Evolutionary conservation across 2,329 filamentous ascomycete genomes (phyloP).

Genomic region (Fusarium clavum): DNA sequence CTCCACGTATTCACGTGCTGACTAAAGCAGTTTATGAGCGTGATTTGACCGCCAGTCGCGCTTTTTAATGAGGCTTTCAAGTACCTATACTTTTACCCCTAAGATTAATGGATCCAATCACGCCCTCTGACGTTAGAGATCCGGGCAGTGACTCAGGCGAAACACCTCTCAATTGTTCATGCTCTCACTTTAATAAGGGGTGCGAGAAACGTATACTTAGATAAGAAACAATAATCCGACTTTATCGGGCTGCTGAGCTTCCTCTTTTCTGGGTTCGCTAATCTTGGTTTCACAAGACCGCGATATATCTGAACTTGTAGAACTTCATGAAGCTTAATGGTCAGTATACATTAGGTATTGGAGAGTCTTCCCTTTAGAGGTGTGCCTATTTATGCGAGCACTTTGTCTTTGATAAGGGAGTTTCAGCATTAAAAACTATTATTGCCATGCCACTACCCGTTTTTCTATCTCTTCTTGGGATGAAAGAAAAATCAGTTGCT

Average conservation of each 20-base stretch:
- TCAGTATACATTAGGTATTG: not conserved
- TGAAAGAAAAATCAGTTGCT: slow-evolving; percentile 17
- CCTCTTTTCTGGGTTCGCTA: not conserved
- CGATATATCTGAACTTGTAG: not conserved
- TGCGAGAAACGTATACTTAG: not conserved
- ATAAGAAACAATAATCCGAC: not conserved
- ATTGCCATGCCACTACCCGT: slow-evolving; percentile 8
- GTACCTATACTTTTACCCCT: slow-evolving; percentile 35
- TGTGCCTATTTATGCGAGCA: not conserved
- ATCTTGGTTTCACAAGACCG: not conserved
- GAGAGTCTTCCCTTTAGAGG: no score
- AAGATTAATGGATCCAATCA: slow-evolving; percentile 14
- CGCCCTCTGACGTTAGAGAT: slow-evolving; percentile 30
- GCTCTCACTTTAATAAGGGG: not conserved
- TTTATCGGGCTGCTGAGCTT: not conserved
- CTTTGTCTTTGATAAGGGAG: slow-evolving; percentile 15
- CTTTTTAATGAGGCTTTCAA: slow-evolving; percentile 8
- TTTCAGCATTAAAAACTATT: slow-evolving; percentile 22
- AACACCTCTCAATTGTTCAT: slow-evolving; percentile 38
- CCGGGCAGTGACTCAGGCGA: slow-evolving; percentile 44
- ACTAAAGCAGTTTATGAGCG: slow-evolving; percentile 27
- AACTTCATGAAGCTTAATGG: not conserved
- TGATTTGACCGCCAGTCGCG: slow-evolving; percentile 1
- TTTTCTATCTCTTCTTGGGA: slow-evolving; percentile 18
- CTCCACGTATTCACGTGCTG: slow-evolving; percentile 37